These are phyloP conservation scores for Neodidymelliopsis sp. DNA, from an alignment of 2,329 filamentous ascomycete genomes.

Conservation along the genomic window DNA sequence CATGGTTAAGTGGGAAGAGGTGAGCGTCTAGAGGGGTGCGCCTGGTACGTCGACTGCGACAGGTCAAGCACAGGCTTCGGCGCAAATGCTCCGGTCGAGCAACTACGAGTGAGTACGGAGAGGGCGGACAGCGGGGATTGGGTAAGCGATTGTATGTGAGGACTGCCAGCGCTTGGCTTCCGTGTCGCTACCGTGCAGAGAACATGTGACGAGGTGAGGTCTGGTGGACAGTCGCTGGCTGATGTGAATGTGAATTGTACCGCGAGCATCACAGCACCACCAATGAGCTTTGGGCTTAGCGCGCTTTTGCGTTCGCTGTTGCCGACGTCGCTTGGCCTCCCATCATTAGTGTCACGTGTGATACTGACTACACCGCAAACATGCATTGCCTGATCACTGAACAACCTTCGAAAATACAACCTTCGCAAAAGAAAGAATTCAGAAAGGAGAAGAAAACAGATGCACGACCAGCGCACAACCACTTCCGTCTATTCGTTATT, in stretches of 20 bases:
- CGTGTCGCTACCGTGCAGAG: slow-evolving; percentile 3
- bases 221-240: not conserved
- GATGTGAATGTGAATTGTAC: slow-evolving; percentile 10
- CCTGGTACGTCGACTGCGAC: slow-evolving; percentile 1
- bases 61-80: slow-evolving; percentile 13
- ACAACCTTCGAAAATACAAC: no score
- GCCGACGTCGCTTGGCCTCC: no score
- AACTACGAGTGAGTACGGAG: no score
- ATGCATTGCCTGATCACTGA: no score
- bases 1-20: slow-evolving; percentile 34
- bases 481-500: no score
- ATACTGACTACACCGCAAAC: no score
- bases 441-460: no score
- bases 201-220: slow-evolving; percentile 8
- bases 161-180: slow-evolving; percentile 16
- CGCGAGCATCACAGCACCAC: slow-evolving; percentile 12
- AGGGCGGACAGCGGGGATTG: not conserved
- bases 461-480: no score
- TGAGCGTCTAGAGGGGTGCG: not conserved
- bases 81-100: slow-evolving; percentile 1
- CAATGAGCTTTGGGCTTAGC: slow-evolving; percentile 14
- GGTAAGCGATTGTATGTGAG: not conserved
- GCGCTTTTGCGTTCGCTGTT: no score
- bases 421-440: no score
- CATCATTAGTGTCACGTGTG: no score